Evolutionary conservation across 352 stramenopile genomes (phyloP), one percentile per base, ranked within the genome.

Genomic region (Stephanocyclus meneghinianus): DNA sequence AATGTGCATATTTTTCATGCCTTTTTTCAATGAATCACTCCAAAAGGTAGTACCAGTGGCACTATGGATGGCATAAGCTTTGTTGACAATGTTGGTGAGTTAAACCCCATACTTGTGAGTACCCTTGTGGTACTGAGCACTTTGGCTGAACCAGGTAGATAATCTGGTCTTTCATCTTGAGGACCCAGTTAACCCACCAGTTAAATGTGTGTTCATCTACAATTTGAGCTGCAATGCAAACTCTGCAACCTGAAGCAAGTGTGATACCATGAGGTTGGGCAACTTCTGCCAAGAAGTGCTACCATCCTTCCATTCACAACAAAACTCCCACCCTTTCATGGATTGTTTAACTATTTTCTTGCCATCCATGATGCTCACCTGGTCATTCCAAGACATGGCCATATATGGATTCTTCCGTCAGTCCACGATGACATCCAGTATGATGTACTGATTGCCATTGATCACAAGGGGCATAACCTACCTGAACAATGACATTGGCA

Each of bases 181-280:
- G 21, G 21, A 26, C 21, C 50, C 67, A 26, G 5, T n/a, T 37
- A 1, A 80, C 76, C 76, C 76, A 87, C 62, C 73, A 87, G 21
- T 74, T 76, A 55, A 85, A 87, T 13, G 67, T 72, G 47, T 69
- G 72, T 67, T 90, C 77, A 63, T 81, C 8, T 13, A 70, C 55
- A 77, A 85, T 66, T 7, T 56, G 11, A 1, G 73, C 11, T n/a
- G 30, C 40, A n/a, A 84, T 11, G 81, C 81, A 84, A 78, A 91
- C 51, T 87, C 81, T 11, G 81, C 75, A 42, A 78, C 35, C 44
- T 84, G 26, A 10, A 89, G 48, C 18, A 82, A 80, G 69, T 84
- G 62, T n/a, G 70, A 85, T 26, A 26, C 21, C 21, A 1, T 26
- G 21, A 26, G 0, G 21, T 26, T 26, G 21, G 21, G 21, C 21